These are phyloP conservation scores for Colletotrichum sublineola DNA, from an alignment of 2,329 filamentous ascomycete genomes.

Conservation along the genomic window DNA sequence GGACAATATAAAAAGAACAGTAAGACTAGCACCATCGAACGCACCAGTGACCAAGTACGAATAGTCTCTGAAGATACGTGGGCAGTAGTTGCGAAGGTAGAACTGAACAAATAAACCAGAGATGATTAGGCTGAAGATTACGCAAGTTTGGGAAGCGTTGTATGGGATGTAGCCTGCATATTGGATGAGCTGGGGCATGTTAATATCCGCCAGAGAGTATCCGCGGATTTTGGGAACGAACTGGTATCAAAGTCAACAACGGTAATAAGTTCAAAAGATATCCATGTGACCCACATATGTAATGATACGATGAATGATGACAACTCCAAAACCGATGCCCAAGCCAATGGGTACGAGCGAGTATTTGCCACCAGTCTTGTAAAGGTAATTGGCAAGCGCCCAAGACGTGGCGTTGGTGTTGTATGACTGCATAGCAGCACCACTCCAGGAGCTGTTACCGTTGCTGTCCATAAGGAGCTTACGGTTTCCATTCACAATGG, in stretches of 20 bases:
- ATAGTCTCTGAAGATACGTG: slow-evolving; percentile 66
- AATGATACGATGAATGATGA: slow-evolving; percentile 60
- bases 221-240: slow-evolving; percentile 61
- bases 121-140: slow-evolving; percentile 61
- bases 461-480: slow-evolving; percentile 59
- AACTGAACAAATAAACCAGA: slow-evolving; percentile 64
- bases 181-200: slow-evolving; percentile 67
- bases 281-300: slow-evolving; percentile 51
- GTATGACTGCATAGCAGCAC: slow-evolving; percentile 63
- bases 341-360: slow-evolving; percentile 64
- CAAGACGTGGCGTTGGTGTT: slow-evolving; percentile 62
- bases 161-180: slow-evolving; percentile 68
- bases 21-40: slow-evolving; percentile 64
- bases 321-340: slow-evolving; percentile 60
- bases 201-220: slow-evolving; percentile 60
- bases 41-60: slow-evolving; percentile 66
- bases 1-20: slow-evolving; percentile 64
- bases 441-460: slow-evolving; percentile 66
- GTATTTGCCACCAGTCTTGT: slow-evolving; percentile 59
- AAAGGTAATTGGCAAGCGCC: slow-evolving; percentile 68
- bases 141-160: slow-evolving; percentile 68
- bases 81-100: slow-evolving; percentile 66
- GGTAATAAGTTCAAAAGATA: neutral
- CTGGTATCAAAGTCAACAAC: slow-evolving; percentile 46
- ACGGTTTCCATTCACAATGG: slow-evolving; percentile 64